phyloP scores from a whole-genome alignment of 2,329 filamentous ascomycete species.

The Botrytis fabae region DNA sequence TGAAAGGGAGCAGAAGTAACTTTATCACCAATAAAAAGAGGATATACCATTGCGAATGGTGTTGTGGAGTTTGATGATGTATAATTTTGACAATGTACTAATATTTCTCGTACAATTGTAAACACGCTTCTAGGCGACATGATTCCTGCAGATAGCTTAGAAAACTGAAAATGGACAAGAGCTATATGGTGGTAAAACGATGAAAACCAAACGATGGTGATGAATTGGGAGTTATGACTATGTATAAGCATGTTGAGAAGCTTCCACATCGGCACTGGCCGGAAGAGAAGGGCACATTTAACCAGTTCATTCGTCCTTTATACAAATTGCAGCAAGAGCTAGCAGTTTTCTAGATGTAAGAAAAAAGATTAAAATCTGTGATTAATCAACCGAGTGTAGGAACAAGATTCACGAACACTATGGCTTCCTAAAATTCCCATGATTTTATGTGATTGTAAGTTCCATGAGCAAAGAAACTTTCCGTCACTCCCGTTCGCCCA shows the following conservation, averaged over 20 bases:
- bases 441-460: not conserved
- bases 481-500: constrained; percentile 28
- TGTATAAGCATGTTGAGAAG: not conserved
- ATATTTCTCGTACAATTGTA: not conserved
- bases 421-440: not conserved
- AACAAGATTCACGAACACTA: not conserved
- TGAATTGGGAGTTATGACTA: not conserved
- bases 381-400: not conserved
- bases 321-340: not conserved
- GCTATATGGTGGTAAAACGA: not conserved
- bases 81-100: not conserved
- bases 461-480: not conserved
- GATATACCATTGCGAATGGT: not conserved
- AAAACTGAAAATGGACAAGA: not conserved
- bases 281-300: not conserved
- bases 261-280: not conserved
- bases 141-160: not conserved
- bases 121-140: not conserved
- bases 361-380: not conserved
- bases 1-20: not conserved
- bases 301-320: not conserved
- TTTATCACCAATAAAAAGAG: not conserved
- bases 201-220: not conserved
- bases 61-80: not conserved
- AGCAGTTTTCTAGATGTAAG: not conserved